Base-by-base conservation (phyloP, 2,329 filamentous ascomycete genomes). In the Chaetomium sp. region DNA sequence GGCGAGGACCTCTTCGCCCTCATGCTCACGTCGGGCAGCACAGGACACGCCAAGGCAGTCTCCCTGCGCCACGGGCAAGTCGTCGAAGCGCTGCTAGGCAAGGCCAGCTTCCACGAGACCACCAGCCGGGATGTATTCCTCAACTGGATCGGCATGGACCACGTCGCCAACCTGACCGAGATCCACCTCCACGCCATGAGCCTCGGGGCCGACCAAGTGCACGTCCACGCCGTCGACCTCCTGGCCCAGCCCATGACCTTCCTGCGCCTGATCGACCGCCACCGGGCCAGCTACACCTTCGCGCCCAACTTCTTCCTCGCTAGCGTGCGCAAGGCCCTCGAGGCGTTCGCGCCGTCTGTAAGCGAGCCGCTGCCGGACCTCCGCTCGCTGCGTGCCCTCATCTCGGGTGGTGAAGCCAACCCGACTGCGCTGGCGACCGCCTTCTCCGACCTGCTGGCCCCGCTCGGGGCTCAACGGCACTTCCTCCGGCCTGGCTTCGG, bases 1-100 rank as follows among this genome's bases (percentile, higher is more conserved):
- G 33, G 37, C 11, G 41, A 38, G 33, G 6, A 8, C 14, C 32
- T 45, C 34, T 34, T 41, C 3, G 61, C 70, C 1, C 64, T 79
- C 1, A 77, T 80, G 75, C 66, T 82, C 3, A 81, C 79, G 1
- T 81, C 78, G 1, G 79, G 79, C 2, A 77, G 72, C 59, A 77
- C 74, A n/a, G 77, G 77, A 1, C 71, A 74, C 49, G 68, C 75
- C 3, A 82, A 81, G 62, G 78, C 76, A 0, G 79, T 81, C 0
- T 59, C 57, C 1, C 66, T 80, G 0, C 68, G 64, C 0, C 73
- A 79, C 54, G 49, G 55, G 0, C 76, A 80, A 60, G 60, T 80
- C 0, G 42, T 78, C 0, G 60, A 70, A 1, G 68, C 77, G 0
- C 53, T 76, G 7, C 5, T 49, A 1, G 75, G 74, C n/a, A 80